Percentiles rank a stretch among this genome's conserved stretches.
Evolutionary conservation across 2,329 filamentous ascomycete genomes (phyloP).

Genomic region (Coniochaeta sp.): DNA sequence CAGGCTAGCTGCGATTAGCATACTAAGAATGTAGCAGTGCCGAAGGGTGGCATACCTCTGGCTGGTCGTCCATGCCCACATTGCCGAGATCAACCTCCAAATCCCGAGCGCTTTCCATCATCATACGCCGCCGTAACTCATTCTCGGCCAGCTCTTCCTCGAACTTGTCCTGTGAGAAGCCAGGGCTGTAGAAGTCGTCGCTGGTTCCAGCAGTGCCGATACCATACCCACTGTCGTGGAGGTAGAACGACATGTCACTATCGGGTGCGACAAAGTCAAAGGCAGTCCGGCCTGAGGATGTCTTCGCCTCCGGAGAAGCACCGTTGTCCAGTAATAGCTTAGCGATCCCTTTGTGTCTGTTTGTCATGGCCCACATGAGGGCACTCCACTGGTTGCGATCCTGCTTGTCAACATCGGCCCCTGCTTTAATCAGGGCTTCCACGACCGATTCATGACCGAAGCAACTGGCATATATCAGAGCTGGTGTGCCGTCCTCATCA

Average conservation of each 20-base stretch:
- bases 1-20: constrained; percentile 39
- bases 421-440: constrained; percentile 71
- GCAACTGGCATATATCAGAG: constrained; percentile 94
- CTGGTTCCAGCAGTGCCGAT: constrained; percentile 69
- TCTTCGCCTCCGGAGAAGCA: constrained; percentile 92
- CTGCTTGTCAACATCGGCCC: constrained; percentile 84
- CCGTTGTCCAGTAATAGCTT: constrained; percentile 88
- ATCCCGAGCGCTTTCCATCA: constrained; percentile 98
- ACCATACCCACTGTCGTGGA: constrained; percentile 89
- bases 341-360: constrained; percentile 90
- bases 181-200: constrained; percentile 91
- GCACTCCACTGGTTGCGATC: constrained; percentile 97
- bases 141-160: constrained; percentile 97
- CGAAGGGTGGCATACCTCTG: constrained; percentile 54
- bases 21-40: not conserved
- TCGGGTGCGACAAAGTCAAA: constrained; percentile 94
- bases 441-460: constrained; percentile 94
- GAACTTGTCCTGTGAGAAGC: constrained; percentile 86
- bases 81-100: constrained; percentile 94
- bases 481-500: constrained; percentile 93
- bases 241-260: constrained; percentile 92
- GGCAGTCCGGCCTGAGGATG: constrained; percentile 84
- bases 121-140: constrained; percentile 92
- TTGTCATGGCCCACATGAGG: constrained; percentile 99
- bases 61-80: constrained; percentile 89